Evolutionary conservation across 2,329 filamentous ascomycete genomes (phyloP).

Genomic region (Coleophoma cylindrospora): DNA sequence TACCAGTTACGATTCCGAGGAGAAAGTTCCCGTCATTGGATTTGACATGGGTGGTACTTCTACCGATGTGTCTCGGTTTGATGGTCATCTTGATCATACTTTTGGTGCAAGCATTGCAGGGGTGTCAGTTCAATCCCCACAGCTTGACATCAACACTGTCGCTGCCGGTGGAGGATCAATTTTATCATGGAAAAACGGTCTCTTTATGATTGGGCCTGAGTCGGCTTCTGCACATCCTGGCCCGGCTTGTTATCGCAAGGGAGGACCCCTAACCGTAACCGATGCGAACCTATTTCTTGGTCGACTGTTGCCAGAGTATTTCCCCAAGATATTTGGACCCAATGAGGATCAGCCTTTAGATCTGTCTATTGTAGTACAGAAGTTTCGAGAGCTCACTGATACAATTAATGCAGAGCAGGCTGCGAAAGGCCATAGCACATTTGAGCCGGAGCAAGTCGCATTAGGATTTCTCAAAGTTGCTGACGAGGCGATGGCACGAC

Average conservation of each 20-base stretch:
- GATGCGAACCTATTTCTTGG: conserved; percentile 69
- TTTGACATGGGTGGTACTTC: too few species aligned
- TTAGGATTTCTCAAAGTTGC: conserved; percentile 77
- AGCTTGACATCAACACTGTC: conserved; percentile 75
- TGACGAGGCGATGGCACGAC: conserved; percentile 84
- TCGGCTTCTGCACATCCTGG: conserved; percentile 68
- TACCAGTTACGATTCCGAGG: conserved; percentile 60
- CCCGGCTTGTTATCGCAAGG: too few species aligned
- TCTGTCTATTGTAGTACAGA: conserved; percentile 25
- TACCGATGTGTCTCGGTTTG: conserved; percentile 64
- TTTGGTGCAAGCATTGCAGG: conserved; percentile 77
- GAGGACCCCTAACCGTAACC: conserved; percentile 84
- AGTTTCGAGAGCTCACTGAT: background rate
- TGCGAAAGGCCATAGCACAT: conserved; percentile 52
- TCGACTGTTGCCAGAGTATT: conserved; percentile 55
- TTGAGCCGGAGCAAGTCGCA: conserved; percentile 45
- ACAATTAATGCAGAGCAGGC: conserved; percentile 64
- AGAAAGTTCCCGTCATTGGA: conserved; percentile 60
- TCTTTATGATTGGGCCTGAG: conserved; percentile 68
- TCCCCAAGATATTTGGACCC: conserved; percentile 68
- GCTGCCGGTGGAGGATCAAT: conserved; percentile 37
- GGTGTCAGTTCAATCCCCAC: conserved; percentile 72
- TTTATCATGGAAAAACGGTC: conserved; percentile 63
- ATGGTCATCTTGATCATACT: conserved; percentile 63
- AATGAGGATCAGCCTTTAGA: conserved; percentile 54